Percentiles rank a stretch among this genome's conserved stretches.
Conservation (phyloP, 2,329 filamentous ascomycete genomes). For the Pyrenophora tritici-repentis region DNA sequence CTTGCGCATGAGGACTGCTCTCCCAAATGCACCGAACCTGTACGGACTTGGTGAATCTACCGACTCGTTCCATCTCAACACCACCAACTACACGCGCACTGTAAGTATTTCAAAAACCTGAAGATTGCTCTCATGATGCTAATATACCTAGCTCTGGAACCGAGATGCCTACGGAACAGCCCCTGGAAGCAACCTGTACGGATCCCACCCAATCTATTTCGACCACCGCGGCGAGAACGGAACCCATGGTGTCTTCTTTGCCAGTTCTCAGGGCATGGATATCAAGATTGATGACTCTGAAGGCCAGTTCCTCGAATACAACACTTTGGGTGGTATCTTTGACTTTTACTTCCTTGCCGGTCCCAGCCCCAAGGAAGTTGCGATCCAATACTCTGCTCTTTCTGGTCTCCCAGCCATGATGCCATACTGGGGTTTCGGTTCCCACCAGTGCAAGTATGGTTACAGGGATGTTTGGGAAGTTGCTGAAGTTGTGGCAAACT, state of each 20-base stretch:
- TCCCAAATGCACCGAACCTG: slow-evolving; percentile 70
- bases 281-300: slow-evolving; percentile 71
- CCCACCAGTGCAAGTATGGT: slow-evolving; percentile 57
- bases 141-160: slow-evolving; percentile 65
- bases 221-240: slow-evolving; percentile 64
- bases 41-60: slow-evolving; percentile 81
- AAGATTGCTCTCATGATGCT: slow-evolving; percentile 58
- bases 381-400: slow-evolving; percentile 55
- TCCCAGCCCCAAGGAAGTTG: slow-evolving; percentile 53
- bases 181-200: slow-evolving; percentile 69
- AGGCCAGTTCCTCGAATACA: slow-evolving; percentile 77
- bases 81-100: slow-evolving; percentile 64
- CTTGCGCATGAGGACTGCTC: slow-evolving; percentile 69
- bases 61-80: slow-evolving; percentile 70
- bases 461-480: slow-evolving; percentile 64
- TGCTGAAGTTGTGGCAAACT: slow-evolving; percentile 69
- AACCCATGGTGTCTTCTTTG: slow-evolving; percentile 45
- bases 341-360: slow-evolving; percentile 64
- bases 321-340: slow-evolving; percentile 76
- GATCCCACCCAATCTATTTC: slow-evolving; percentile 75
- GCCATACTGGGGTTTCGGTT: slow-evolving; percentile 59
- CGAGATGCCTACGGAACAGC: slow-evolving; percentile 68
- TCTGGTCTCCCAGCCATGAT: slow-evolving; percentile 54
- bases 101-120: slow-evolving; percentile 46
- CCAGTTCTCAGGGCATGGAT: slow-evolving; percentile 62